Conservation (phyloP, 176 grass and related monocot genomes). For the Tillandsia leiboldiana region DNA sequence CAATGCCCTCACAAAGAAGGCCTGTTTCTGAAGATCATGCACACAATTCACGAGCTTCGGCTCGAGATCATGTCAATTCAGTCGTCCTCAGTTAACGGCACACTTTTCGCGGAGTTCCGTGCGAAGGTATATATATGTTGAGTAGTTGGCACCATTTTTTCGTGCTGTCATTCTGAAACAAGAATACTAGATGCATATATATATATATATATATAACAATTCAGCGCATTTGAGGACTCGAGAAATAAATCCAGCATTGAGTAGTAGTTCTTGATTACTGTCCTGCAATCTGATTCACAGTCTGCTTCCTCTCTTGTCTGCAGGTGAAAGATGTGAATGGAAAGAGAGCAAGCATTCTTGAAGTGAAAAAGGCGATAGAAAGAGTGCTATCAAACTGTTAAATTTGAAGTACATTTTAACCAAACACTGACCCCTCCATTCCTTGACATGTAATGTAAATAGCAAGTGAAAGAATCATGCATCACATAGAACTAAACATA, state of each 20-base stretch:
- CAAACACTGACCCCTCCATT: no score
- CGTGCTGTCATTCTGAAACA: background rate
- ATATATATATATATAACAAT: no score
- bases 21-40: slow-evolving; percentile 56
- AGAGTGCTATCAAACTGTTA: no score
- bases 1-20: slow-evolving; percentile 44
- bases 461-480: no score
- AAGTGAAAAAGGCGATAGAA: slow-evolving; percentile 37
- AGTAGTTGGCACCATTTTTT: background rate
- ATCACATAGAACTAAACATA: no score
- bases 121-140: slow-evolving; percentile 32
- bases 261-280: background rate
- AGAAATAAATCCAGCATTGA: background rate
- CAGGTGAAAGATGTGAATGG: slow-evolving; percentile 54
- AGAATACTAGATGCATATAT: background rate
- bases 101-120: slow-evolving; percentile 39
- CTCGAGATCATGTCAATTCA: slow-evolving; percentile 47
- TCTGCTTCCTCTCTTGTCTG: background rate
- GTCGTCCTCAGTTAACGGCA: slow-evolving; percentile 30
- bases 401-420: no score
- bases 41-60: slow-evolving; percentile 42
- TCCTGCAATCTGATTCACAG: slow-evolving; percentile 6
- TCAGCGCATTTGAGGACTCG: no score
- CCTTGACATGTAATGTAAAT: no score
- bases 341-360: slow-evolving; percentile 59